phyloP scores from a whole-genome alignment of 345 rosid genomes.

The Murraya paniculata region DNA sequence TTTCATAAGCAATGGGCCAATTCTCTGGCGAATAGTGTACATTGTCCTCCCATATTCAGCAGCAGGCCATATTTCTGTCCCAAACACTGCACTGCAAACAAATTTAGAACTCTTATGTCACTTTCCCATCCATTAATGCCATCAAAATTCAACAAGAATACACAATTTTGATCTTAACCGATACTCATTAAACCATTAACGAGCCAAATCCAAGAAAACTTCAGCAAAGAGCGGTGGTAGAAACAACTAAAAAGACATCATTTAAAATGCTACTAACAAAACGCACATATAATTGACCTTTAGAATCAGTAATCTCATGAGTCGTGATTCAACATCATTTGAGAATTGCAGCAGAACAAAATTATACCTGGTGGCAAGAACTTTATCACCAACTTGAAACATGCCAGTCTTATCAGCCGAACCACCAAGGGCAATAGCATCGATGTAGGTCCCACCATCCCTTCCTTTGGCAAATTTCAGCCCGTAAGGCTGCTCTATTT shows the following conservation, averaged over 20 bases:
- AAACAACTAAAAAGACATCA: not conserved
- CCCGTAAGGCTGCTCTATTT: constrained; percentile 80
- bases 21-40: constrained; percentile 91
- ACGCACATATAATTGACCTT: not conserved
- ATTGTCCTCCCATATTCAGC: constrained; percentile 98
- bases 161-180: no score
- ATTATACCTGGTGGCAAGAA: constrained; percentile 86
- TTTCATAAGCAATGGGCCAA: constrained; percentile 89
- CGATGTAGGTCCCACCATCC: constrained; percentile 92
- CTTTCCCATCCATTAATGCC: not conserved
- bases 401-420: constrained; percentile 71
- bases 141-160: not conserved
- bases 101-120: constrained; percentile 29
- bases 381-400: constrained; percentile 87
- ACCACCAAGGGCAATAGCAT: constrained; percentile 80
- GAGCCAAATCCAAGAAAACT: not conserved
- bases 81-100: constrained; percentile 94
- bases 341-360: not conserved
- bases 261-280: not conserved
- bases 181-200: not conserved
- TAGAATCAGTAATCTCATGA: not conserved
- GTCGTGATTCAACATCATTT: not conserved
- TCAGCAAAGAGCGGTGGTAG: not conserved
- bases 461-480: constrained; percentile 81
- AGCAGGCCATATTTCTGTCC: constrained; percentile 98